Conservation (phyloP, 352 stramenopile species). For the Phytophthora cryptogea region DNA sequence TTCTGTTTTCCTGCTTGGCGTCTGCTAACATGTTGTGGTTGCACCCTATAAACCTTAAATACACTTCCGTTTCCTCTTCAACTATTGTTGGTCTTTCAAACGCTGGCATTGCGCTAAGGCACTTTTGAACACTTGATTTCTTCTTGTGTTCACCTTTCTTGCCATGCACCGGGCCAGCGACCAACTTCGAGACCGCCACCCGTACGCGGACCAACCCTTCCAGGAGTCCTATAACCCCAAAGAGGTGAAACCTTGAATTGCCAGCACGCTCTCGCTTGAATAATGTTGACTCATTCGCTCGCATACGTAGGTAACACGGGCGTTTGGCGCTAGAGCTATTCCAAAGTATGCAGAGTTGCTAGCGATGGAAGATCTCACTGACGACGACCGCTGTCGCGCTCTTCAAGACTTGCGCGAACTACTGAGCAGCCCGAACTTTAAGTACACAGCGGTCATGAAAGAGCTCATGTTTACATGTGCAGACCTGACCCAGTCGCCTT, state of each 20-base stretch:
- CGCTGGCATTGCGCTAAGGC: neutral
- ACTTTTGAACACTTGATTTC: neutral
- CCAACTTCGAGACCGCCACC: constrained; percentile 62
- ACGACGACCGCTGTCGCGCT: constrained; percentile 56
- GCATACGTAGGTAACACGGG: constrained; percentile 45
- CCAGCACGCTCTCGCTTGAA: too few relatives aligned
- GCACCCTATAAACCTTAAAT: neutral
- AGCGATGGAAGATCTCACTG: constrained; percentile 51
- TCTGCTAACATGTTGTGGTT: constrained; percentile 20
- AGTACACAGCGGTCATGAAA: constrained; percentile 50
- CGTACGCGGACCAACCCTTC: constrained; percentile 61
- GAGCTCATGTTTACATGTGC: constrained; percentile 62
- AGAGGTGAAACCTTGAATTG: neutral
- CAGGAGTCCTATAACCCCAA: constrained; percentile 56
- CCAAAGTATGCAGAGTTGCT: constrained; percentile 69
- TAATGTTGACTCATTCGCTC: neutral
- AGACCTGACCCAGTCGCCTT: constrained; percentile 48
- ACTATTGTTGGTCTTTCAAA: constrained; percentile 1
- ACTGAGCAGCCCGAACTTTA: constrained; percentile 64
- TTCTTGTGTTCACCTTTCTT: neutral
- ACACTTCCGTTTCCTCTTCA: constrained; percentile 16
- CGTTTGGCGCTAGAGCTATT: constrained; percentile 56
- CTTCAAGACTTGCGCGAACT: constrained; percentile 56
- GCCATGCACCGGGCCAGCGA: constrained; percentile 74
- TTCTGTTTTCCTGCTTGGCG: neutral